phyloP scores from a whole-genome alignment of 2,329 filamentous ascomycete genomes.

The Curvularia hawaiiensis region DNA sequence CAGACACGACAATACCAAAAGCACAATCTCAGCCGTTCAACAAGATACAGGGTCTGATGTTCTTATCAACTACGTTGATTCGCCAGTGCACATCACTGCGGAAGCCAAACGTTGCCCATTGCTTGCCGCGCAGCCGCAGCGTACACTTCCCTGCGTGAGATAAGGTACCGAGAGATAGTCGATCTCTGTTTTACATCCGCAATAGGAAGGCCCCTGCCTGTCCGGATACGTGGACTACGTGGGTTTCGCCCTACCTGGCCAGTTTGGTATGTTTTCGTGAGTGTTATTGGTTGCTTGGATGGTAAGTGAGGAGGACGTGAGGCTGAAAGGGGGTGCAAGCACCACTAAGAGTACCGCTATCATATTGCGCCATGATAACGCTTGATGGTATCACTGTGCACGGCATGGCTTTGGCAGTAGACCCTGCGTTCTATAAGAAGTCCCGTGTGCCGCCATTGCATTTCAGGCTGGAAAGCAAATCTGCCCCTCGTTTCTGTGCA shows the following conservation, averaged over 20 bases:
- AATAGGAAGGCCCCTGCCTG: slow-evolving; percentile 39
- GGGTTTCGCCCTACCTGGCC: slow-evolving; percentile 2
- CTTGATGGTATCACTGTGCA: slow-evolving; percentile 38
- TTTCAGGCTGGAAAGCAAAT: not conserved
- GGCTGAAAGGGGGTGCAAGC: slow-evolving; percentile 21
- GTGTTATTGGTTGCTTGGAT: slow-evolving; percentile 33
- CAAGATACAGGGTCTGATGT: slow-evolving; percentile 1
- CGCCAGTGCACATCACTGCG: not conserved
- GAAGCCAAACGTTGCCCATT: slow-evolving; percentile 6
- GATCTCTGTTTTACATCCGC: slow-evolving; percentile 33
- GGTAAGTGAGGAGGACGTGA: slow-evolving; percentile 13
- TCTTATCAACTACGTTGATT: slow-evolving; percentile 6
- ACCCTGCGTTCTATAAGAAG: slow-evolving; percentile 25
- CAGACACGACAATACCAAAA: slow-evolving; percentile 1
- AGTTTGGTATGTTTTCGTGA: not conserved
- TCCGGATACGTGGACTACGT: slow-evolving; percentile 26
- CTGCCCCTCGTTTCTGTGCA: not conserved
- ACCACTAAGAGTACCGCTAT: slow-evolving; percentile 43
- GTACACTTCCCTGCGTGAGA: slow-evolving; percentile 22
- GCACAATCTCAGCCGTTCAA: slow-evolving; percentile 4
- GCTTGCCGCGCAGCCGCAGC: slow-evolving; percentile 19
- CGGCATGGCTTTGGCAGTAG: slow-evolving; percentile 2
- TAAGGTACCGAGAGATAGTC: slow-evolving; percentile 28
- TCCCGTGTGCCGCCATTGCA: not conserved
- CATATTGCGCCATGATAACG: slow-evolving; percentile 46